Evolutionary conservation across 208 protist genomes (phyloP), one percentile per base, ranked within the genome.

Genomic region (Naegleria gruberi): DNA sequence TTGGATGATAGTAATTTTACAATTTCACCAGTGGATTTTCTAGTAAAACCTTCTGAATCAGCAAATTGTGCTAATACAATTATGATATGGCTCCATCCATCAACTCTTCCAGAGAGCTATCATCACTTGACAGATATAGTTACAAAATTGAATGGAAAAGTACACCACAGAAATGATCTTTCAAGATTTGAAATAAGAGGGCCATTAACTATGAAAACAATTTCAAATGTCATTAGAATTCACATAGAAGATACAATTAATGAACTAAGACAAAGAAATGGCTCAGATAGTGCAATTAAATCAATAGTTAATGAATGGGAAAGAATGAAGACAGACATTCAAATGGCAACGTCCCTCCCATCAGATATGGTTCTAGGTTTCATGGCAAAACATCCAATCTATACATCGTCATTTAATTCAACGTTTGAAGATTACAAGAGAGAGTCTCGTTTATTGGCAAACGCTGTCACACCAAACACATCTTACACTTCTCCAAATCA

Each of bases 101-200:
- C 42, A 86, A 37, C 15, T n/a, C 17, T 86, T 86, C 42, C 15
- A 86, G 82, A 42, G 45, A 12, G 30, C 0, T 82, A 42, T 30
- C 15, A 30, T 46, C 41, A 86, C 15, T 34, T 86, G n/a, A 30
- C 17, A 42, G 40, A 86, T 5, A 42, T 86, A n/a, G 82, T 86
- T 37, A 47, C 2, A 30, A 44, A 26, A 3, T 46, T 86, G 7
- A 46, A 47, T 0, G 19, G 82, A 46, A 8, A 10, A 15, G 15
- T 86, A 17, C 17, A 23, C 12, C 37, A 86, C 41, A 4, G 82
- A 43, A 86, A 86, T 44, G 82, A 86, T 46, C 45, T 86, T 30
- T 42, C 82, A 45, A 42, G 82, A 44, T 46, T 86, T 43, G 42
- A 86, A 47, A 10, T 86, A 1, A 86, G 82, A 86, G 82, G 82